Conservation (phyloP, 164 flowering plant genomes). For the Aristolochia fimbriata region DNA sequence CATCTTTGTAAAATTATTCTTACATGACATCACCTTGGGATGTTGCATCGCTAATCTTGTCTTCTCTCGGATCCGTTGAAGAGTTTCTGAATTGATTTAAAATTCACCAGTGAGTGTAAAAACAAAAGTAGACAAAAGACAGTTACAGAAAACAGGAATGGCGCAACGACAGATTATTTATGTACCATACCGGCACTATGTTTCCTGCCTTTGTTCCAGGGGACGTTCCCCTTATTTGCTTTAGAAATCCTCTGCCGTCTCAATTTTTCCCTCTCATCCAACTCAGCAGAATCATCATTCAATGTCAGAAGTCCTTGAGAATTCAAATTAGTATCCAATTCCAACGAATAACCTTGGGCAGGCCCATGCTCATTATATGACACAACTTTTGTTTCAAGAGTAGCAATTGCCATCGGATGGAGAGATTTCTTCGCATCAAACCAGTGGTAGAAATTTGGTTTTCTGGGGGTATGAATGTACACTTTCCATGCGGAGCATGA, state of each 20-base stretch:
- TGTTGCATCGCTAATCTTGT: constrained; percentile 29
- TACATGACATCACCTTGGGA: constrained; percentile 36
- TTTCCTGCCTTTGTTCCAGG: constrained; percentile 98
- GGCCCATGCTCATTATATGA: constrained; percentile 19
- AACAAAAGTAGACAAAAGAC: not conserved
- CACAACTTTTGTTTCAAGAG: constrained; percentile 35
- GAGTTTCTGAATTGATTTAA: constrained; percentile 57
- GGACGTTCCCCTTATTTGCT: constrained; percentile 33
- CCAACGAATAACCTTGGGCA: constrained; percentile 6
- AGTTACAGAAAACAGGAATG: not conserved
- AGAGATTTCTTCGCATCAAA: constrained; percentile 11
- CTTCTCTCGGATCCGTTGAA: constrained; percentile 39
- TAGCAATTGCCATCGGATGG: constrained; percentile 52
- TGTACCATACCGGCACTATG: constrained; percentile 58
- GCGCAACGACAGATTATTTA: not conserved
- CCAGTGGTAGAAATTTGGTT: constrained; percentile 13
- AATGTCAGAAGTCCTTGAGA: constrained; percentile 11
- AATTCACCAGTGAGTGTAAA: not conserved
- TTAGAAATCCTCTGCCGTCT: constrained; percentile 79
- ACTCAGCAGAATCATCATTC: constrained; percentile 23
- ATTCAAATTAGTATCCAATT: constrained; percentile 15
- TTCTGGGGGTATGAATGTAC: constrained; percentile 18
- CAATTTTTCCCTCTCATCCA: constrained; percentile 57
- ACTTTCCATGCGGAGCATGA: constrained; percentile 23
- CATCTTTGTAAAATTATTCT: constrained; percentile 18